Evolutionary conservation across 257 asterid genomes (phyloP).

Genomic region (Agastache rugosa): DNA sequence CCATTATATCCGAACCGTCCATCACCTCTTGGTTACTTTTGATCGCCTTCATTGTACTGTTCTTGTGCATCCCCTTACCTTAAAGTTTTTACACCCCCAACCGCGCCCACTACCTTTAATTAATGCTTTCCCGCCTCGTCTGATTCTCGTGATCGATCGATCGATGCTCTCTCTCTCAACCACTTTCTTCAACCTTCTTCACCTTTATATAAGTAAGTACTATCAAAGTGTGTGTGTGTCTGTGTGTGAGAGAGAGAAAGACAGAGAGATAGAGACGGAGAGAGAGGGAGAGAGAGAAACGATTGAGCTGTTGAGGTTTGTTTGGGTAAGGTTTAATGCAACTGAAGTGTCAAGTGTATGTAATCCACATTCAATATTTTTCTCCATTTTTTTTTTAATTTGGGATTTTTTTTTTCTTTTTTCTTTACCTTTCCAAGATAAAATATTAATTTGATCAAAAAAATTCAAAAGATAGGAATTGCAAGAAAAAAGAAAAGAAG

Average conservation of each 20-base stretch:
- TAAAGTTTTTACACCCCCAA: neutral
- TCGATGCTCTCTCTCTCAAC: too few relatives aligned
- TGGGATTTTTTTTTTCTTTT: too few relatives aligned
- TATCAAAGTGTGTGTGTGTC: neutral
- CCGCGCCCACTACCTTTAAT: neutral
- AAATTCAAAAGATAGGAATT: too few relatives aligned
- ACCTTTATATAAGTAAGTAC: neutral
- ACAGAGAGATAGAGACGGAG: neutral
- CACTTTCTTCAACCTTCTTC: conserved; percentile 1
- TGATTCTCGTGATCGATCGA: conserved; percentile 46
- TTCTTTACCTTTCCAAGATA: too few relatives aligned
- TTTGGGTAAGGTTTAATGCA: too few relatives aligned
- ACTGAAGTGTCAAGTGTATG: too few relatives aligned
- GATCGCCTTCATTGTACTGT: conserved; percentile 37
- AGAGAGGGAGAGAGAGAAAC: too few relatives aligned
- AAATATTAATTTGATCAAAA: too few relatives aligned
- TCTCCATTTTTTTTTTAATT: too few relatives aligned
- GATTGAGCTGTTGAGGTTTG: neutral
- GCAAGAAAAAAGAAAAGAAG: too few relatives aligned
- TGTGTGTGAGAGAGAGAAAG: neutral
- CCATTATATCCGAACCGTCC: conserved; percentile 97
- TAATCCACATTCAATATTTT: too few relatives aligned
- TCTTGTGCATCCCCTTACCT: conserved; percentile 37
- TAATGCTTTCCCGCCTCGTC: conserved; percentile 16
- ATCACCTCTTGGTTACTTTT: conserved; percentile 55